phyloP scores from a whole-genome alignment of 257 asterid genomes.

The Solanum corneliomulleri region DNA sequence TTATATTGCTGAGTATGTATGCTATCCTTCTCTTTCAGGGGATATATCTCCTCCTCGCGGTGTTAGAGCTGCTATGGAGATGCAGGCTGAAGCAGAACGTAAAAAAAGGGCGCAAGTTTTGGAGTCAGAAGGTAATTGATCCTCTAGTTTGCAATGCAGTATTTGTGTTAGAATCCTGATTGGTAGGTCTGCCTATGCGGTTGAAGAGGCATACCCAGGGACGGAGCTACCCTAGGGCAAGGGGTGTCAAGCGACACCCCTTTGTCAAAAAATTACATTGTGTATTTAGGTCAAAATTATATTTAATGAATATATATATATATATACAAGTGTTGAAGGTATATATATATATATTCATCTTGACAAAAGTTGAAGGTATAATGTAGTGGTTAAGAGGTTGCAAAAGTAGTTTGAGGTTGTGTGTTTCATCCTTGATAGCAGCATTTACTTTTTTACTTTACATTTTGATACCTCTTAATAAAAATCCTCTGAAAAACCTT shows the following conservation, averaged over 20 bases:
- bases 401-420: not conserved
- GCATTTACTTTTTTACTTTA: not conserved
- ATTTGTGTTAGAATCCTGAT: not conserved
- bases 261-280: not conserved
- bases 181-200: not conserved
- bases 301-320: too few species aligned
- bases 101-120: slow-evolving; percentile 83
- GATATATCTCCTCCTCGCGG: slow-evolving; percentile 91
- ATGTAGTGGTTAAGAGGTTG: not conserved
- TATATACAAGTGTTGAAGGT: not conserved
- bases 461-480: not conserved
- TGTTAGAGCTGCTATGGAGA: slow-evolving; percentile 87
- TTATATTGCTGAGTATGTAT: not conserved
- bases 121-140: slow-evolving; percentile 71
- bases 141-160: not conserved
- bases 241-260: not conserved
- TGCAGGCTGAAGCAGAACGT: slow-evolving; percentile 99
- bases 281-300: not conserved
- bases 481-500: not conserved
- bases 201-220: not conserved
- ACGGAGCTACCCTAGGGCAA: not conserved
- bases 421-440: not conserved
- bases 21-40: slow-evolving; percentile 26
- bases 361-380: not conserved
- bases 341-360: not conserved